Evolutionary conservation across 1,284 basidiomycete species (phyloP).

Genomic region (Tilletia walkeri): DNA sequence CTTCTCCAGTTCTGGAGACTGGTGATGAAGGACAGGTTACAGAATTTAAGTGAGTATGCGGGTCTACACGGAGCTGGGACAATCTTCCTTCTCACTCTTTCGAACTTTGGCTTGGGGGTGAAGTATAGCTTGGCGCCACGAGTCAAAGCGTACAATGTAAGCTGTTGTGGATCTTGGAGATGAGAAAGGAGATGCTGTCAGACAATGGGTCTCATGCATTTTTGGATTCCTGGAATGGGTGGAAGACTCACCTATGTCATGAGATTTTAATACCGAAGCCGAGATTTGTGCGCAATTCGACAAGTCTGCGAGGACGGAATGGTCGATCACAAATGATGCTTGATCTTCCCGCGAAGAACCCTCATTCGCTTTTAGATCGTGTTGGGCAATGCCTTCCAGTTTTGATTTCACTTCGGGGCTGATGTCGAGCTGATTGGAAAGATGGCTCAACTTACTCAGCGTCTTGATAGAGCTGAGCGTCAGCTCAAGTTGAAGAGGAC

Average conservation of each 20-base stretch:
- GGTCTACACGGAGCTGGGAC: too few species aligned
- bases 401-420: too few species aligned
- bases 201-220: not conserved
- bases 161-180: not conserved
- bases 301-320: not conserved
- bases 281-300: not conserved
- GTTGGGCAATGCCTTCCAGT: too few species aligned
- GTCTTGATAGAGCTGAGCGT: not conserved
- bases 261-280: not conserved
- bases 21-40: not conserved
- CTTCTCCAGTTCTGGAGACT: conserved; percentile 27
- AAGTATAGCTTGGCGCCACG: conserved; percentile 1
- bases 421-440: not conserved
- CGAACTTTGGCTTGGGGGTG: conserved; percentile 11
- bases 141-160: not conserved
- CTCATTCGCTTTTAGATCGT: too few species aligned
- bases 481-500: not conserved
- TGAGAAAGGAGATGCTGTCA: not conserved
- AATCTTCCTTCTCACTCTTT: not conserved
- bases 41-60: not conserved
- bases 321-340: not conserved
- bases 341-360: not conserved
- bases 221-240: not conserved
- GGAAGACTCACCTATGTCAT: not conserved
- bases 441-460: not conserved